Percentiles rank a stretch among this genome's conserved stretches.
phyloP scores from a whole-genome alignment of 306 rosid genomes.

The Gynostemma pentaphyllum region DNA sequence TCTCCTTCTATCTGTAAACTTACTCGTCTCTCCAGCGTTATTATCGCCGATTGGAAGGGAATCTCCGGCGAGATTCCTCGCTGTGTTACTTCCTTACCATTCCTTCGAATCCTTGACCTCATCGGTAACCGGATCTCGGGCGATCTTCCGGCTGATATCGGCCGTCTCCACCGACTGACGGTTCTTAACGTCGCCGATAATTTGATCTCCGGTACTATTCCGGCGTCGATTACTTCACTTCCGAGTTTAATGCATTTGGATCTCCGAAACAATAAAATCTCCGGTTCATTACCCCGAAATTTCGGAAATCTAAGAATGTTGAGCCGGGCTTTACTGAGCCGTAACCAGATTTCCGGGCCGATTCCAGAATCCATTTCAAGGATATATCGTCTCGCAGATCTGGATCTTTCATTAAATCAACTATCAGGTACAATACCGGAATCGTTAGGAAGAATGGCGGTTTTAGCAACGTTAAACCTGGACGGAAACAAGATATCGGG shows the following conservation, averaged over 20 bases:
- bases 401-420: slow-evolving; percentile 62
- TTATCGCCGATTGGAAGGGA: slow-evolving; percentile 87
- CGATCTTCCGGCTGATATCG: slow-evolving; percentile 44
- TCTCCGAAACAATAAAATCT: slow-evolving; percentile 60
- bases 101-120: slow-evolving; percentile 75
- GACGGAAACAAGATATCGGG: slow-evolving; percentile 57
- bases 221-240: slow-evolving; percentile 40
- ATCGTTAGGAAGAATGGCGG: slow-evolving; percentile 66
- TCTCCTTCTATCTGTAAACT: slow-evolving; percentile 65
- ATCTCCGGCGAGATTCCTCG: slow-evolving; percentile 80
- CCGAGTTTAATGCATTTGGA: slow-evolving; percentile 64
- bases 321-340: slow-evolving; percentile 73
- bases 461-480: slow-evolving; percentile 51
- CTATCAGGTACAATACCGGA: slow-evolving; percentile 55
- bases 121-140: slow-evolving; percentile 70
- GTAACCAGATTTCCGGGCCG: slow-evolving; percentile 48
- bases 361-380: slow-evolving; percentile 41
- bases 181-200: slow-evolving; percentile 84
- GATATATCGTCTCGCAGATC: slow-evolving; percentile 79
- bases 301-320: slow-evolving; percentile 51
- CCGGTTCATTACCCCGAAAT: slow-evolving; percentile 40
- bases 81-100: slow-evolving; percentile 52
- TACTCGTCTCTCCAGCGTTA: slow-evolving; percentile 54
- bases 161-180: slow-evolving; percentile 46
- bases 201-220: slow-evolving; percentile 47